These are phyloP conservation scores for Pyricularia pennisetigena DNA, from an alignment of 2,329 filamentous ascomycete genomes.

Conservation along the genomic window DNA sequence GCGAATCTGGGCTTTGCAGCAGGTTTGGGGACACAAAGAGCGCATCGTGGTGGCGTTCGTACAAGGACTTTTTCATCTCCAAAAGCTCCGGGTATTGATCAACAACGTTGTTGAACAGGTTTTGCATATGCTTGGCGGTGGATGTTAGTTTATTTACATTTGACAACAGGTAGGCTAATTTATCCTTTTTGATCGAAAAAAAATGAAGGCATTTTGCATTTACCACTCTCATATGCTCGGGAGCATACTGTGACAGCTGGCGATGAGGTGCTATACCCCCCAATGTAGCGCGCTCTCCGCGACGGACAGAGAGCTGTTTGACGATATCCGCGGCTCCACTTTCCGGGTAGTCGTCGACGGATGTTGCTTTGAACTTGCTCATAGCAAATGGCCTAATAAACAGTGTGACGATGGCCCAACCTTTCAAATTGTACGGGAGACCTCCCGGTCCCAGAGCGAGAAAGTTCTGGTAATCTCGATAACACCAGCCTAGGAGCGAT, in stretches of 20 bases:
- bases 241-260: slow-evolving; percentile 19
- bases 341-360: neutral
- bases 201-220: no score
- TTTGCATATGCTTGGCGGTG: neutral
- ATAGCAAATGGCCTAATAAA: slow-evolving; percentile 18
- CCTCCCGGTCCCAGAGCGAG: slow-evolving; percentile 33
- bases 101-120: neutral
- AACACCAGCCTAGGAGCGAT: neutral
- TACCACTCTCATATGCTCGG: neutral
- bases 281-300: slow-evolving; percentile 19
- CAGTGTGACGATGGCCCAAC: slow-evolving; percentile 27
- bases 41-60: slow-evolving; percentile 21
- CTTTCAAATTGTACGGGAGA: slow-evolving; percentile 28
- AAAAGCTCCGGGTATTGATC: slow-evolving; percentile 18
- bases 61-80: slow-evolving; percentile 14
- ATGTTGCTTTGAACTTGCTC: slow-evolving; percentile 8
- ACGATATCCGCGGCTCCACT: neutral
- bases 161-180: no score
- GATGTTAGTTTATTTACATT: no score
- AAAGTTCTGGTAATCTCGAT: slow-evolving; percentile 24
- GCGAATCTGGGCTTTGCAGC: neutral
- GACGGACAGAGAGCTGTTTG: slow-evolving; percentile 10
- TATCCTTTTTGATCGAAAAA: no score
- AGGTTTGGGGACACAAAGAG: slow-evolving; percentile 14
- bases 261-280: slow-evolving; percentile 26